Conservation (phyloP, 2,329 filamentous ascomycete species). For the Mycocentrospora acerina region DNA sequence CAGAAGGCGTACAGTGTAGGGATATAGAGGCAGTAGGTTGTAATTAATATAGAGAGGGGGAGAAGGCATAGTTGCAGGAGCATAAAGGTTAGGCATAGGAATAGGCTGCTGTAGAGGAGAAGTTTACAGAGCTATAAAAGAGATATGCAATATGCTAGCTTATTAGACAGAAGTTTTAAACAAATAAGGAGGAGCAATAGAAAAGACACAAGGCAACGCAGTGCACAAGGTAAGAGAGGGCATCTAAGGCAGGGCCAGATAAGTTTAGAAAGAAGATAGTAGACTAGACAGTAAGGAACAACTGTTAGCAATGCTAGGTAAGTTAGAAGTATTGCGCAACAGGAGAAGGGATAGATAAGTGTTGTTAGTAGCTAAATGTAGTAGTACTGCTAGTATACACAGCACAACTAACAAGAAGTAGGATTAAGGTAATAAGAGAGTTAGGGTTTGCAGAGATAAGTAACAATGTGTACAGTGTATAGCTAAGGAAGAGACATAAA, state of each 20-base stretch:
- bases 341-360: neutral
- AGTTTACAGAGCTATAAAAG: too few species aligned
- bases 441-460: too few species aligned
- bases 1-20: neutral
- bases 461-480: too few species aligned
- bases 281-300: neutral
- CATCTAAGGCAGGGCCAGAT: neutral
- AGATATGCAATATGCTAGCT: too few species aligned
- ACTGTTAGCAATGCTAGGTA: neutral
- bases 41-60: neutral
- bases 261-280: neutral
- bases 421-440: too few species aligned
- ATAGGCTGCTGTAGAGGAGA: too few species aligned
- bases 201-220: too few species aligned
- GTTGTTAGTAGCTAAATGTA: conserved; percentile 2
- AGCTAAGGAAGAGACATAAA: too few species aligned
- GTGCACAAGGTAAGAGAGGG: neutral
- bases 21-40: neutral
- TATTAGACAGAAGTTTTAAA: too few species aligned
- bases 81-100: neutral
- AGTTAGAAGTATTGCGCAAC: conserved; percentile 4
- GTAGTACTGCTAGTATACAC: conserved; percentile 1
- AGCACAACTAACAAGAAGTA: too few species aligned
- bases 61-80: neutral
- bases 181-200: too few species aligned